Evolutionary conservation across 1,284 basidiomycete genomes (phyloP).

Genomic region (Fomitiporia mediterranea): DNA sequence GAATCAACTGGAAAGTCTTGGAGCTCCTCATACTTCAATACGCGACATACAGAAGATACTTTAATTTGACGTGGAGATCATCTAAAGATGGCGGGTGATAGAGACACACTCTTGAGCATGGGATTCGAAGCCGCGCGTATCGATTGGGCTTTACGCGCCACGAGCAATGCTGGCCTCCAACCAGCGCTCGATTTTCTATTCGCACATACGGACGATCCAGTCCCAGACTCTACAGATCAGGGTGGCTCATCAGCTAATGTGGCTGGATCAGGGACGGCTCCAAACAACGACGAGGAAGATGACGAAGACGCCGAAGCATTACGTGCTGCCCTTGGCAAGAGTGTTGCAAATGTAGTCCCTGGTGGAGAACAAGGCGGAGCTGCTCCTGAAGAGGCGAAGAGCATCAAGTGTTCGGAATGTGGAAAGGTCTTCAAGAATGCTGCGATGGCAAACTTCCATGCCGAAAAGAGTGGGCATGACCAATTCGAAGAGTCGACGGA

Average conservation of each 20-base stretch:
- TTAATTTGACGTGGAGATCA: too few relatives aligned
- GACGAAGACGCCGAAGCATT: constrained; percentile 69
- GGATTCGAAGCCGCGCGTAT: constrained; percentile 81
- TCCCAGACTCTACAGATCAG: constrained; percentile 55
- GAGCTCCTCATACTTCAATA: too few relatives aligned
- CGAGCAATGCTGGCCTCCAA: constrained; percentile 73
- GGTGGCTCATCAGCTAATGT: constrained; percentile 23
- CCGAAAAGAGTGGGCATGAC: constrained; percentile 92
- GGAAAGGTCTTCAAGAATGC: constrained; percentile 86
- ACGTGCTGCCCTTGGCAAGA: constrained; percentile 42
- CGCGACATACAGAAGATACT: too few relatives aligned
- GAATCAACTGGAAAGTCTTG: too few relatives aligned
- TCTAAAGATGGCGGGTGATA: constrained; percentile 56
- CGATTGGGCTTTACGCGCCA: constrained; percentile 85
- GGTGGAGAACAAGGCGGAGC: constrained; percentile 28
- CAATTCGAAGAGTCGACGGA: constrained; percentile 95
- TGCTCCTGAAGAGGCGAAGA: constrained; percentile 40
- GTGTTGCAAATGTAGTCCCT: constrained; percentile 35
- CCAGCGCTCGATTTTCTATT: constrained; percentile 88
- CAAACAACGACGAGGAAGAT: constrained; percentile 55
- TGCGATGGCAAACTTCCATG: constrained; percentile 89
- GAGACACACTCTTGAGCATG: constrained; percentile 79
- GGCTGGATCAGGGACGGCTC: constrained; percentile 29
- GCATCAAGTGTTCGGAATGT: constrained; percentile 78
- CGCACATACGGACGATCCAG: constrained; percentile 67